phyloP scores from a whole-genome alignment of 2,329 filamentous ascomycete genomes.

The Purpureocillium lavendulum region DNA sequence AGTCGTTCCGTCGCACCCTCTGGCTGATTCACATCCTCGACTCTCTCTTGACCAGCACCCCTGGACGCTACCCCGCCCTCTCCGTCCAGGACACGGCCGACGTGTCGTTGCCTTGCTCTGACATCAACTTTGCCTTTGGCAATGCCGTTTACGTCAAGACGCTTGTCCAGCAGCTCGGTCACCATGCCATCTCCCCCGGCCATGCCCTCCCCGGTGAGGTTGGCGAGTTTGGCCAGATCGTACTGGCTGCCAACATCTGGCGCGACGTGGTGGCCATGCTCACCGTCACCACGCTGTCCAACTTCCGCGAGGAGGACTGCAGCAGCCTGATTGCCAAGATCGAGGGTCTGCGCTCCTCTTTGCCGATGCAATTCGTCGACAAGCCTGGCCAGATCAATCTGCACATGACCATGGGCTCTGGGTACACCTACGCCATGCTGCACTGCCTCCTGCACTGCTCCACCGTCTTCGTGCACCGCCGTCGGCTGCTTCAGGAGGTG shows the following conservation, averaged over 20 bases:
- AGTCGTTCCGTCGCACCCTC: conserved; percentile 51
- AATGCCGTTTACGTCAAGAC: conserved; percentile 52
- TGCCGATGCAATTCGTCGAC: conserved; percentile 52
- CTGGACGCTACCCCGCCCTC: conserved; percentile 49
- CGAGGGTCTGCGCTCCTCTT: conserved; percentile 42
- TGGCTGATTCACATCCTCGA: conserved; percentile 58
- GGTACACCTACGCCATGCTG: conserved; percentile 54
- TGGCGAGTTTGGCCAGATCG: conserved; percentile 54
- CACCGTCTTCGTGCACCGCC: conserved; percentile 52
- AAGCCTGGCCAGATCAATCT: conserved; percentile 53
- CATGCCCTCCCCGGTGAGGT: conserved; percentile 38
- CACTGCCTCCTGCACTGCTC: conserved; percentile 54
- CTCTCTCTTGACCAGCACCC: conserved; percentile 53
- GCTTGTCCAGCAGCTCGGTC: conserved; percentile 33
- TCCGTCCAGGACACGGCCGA: conserved; percentile 45
- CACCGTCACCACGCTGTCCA: conserved; percentile 41
- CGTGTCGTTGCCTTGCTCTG: conserved; percentile 49
- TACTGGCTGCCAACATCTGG: conserved; percentile 52
- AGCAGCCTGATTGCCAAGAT: conserved; percentile 43
- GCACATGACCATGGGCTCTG: conserved; percentile 57
- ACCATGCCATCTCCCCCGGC: conserved; percentile 24
- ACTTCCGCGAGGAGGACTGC: conserved; percentile 47
- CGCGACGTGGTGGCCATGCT: conserved; percentile 55
- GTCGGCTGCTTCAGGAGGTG: conserved; percentile 49
- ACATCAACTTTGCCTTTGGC: conserved; percentile 56